Evolutionary conservation across 352 stramenopile species (phyloP).

Genomic region (Blastocystis hominis): DNA sequence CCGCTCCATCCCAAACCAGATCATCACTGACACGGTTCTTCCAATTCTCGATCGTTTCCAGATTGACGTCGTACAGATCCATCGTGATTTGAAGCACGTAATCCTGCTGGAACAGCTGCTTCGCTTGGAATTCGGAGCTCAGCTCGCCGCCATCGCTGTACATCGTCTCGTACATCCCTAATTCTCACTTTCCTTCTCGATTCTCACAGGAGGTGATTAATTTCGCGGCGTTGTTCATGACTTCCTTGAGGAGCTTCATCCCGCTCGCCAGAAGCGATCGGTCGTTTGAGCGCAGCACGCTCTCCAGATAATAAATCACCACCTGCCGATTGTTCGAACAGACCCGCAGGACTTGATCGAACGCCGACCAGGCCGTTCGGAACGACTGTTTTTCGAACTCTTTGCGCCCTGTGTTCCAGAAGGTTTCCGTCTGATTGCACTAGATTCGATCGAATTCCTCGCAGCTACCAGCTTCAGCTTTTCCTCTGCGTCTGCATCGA

Average conservation of each 20-base stretch:
- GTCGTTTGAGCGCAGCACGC: not conserved
- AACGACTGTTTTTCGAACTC: not conserved
- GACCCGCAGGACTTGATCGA: not conserved
- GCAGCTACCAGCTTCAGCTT: not conserved
- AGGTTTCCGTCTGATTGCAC: not conserved
- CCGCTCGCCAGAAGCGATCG: not conserved
- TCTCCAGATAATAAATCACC: constrained; percentile 5
- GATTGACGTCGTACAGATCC: not conserved
- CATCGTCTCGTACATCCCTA: not conserved
- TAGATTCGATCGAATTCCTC: not conserved
- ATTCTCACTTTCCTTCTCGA: not conserved
- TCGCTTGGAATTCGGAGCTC: not conserved
- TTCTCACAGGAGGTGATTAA: not conserved
- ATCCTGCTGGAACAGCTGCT: not conserved
- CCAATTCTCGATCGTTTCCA: not conserved
- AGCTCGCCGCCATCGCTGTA: not conserved
- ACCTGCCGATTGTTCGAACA: constrained; percentile 6
- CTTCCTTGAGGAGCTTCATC: constrained; percentile 9
- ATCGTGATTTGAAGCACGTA: not conserved
- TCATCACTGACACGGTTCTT: not conserved
- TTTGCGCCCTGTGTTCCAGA: not conserved
- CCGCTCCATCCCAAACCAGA: not conserved
- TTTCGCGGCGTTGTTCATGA: not conserved
- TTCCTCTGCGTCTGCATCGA: not conserved
- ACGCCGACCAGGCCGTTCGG: not conserved